Evolutionary conservation across 306 rosid species (phyloP), one percentile per base, ranked within the genome.

Genomic region (Amphicarpaea edgeworthii): DNA sequence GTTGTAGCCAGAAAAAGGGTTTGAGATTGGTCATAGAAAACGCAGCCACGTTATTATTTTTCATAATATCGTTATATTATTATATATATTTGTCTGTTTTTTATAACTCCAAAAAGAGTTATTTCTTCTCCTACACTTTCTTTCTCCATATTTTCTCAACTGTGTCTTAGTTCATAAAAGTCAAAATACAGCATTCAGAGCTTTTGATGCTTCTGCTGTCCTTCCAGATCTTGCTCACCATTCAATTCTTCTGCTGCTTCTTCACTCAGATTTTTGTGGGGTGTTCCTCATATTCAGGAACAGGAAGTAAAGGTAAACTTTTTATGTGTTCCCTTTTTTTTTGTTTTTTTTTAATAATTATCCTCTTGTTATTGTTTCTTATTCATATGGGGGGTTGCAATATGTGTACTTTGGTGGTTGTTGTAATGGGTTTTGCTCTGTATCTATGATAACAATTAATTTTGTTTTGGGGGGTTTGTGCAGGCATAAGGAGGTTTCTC

Each of bases 11-110:
- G 34, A 11, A 37, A 20, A 49, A 46, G 26, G 24, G 43, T 47
- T 14, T 62, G 73, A 78, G 84, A 78, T 81, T 66, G 61, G 84
- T 70, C 86, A 65, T 78, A 55, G 86, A 81, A 47, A 81, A 63
- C 69, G 81, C 78, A 70, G 84, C 83, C 88, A 57, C 70, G 1
- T 45, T 59, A 11, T 40, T 67, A n/a, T 47, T 70, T 59, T 17
- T 43, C 16, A 0, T 26, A 11, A 17, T 16, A n/a, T 12, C 17
- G 2, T 16, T 24, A 9, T 46, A 28, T 66, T 21, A 10, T 7
- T 54, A 45, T 34, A 6, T 14, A 3, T 16, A 16, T 7, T 55
- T 50, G 28, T 38, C 68, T 8, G 3, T 45, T 41, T 45, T 41
- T 68, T 40, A 24, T 59, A 41, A 12, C 72, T 49, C 73, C 42